Conservation (phyloP, 257 asterid genomes). For the Ballota nigra region DNA sequence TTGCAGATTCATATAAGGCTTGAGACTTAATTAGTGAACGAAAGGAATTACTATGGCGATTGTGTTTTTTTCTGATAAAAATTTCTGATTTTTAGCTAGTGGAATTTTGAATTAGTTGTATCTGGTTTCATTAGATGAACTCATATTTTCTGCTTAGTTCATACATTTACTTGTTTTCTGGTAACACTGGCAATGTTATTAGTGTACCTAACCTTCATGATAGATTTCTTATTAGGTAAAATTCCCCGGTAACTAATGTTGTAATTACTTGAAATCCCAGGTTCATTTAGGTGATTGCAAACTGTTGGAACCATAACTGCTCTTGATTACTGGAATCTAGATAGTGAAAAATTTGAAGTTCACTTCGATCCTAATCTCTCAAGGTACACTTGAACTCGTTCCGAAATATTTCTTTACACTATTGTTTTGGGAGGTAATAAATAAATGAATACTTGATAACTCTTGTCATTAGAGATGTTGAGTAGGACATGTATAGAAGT, state of each 20-base stretch:
- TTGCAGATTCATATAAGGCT: not conserved
- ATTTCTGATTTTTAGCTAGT: not conserved
- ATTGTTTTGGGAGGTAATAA: too few species aligned
- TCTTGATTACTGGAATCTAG: too few species aligned
- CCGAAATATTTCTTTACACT: too few species aligned
- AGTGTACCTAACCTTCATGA: not conserved
- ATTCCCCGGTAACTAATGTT: not conserved
- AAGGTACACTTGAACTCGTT: too few species aligned
- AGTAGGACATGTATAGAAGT: too few species aligned
- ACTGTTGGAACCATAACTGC: too few species aligned
- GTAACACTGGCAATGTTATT: not conserved
- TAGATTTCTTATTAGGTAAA: slow-evolving; percentile 7
- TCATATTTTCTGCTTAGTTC: not conserved
- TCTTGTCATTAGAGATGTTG: too few species aligned
- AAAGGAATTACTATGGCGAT: too few species aligned
- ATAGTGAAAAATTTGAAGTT: too few species aligned
- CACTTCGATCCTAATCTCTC: too few species aligned
- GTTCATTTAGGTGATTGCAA: too few species aligned
- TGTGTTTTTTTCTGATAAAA: not conserved
- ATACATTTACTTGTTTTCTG: not conserved
- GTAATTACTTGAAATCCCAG: not conserved
- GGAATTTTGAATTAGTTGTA: not conserved
- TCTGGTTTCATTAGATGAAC: slow-evolving; percentile 11
- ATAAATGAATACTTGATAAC: too few species aligned
- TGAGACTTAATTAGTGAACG: not conserved